Evolutionary conservation across 2,329 filamentous ascomycete species (phyloP).

Genomic region (Apiospora sp.): DNA sequence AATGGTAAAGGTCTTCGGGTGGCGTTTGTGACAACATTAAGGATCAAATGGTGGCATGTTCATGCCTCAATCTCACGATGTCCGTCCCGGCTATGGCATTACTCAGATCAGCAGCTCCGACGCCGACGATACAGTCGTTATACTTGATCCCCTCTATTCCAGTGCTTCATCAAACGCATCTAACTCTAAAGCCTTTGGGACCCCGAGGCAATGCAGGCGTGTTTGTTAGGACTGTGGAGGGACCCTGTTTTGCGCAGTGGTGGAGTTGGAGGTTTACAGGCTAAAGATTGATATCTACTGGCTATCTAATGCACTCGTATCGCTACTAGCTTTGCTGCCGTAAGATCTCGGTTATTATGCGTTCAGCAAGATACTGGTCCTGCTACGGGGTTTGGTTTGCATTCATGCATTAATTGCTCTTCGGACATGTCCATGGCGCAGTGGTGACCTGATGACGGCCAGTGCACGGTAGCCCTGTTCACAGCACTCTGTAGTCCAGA

Average conservation of each 20-base stretch:
- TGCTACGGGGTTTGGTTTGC: neutral
- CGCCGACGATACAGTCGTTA: no score
- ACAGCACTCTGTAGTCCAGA: neutral
- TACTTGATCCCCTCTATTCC: no score
- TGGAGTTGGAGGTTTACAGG: no score
- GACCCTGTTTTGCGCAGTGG: no score
- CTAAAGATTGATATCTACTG: neutral
- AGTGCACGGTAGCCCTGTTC: neutral
- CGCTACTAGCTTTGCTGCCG: neutral
- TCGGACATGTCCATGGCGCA: neutral
- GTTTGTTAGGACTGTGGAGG: no score
- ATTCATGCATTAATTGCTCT: neutral
- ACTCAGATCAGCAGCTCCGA: no score
- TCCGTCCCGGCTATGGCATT: neutral
- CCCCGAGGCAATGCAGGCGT: no score
- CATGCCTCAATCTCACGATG: no score
- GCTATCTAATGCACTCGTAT: neutral
- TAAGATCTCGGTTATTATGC: neutral
- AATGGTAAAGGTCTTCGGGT: neutral
- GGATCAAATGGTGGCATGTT: neutral
- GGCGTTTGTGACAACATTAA: no score
- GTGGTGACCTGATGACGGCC: neutral
- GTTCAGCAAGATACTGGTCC: neutral
- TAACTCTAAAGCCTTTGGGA: no score
- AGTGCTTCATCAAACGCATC: no score